These are phyloP conservation scores for Plectosphaerella cucumerina DNA, from an alignment of 2,329 filamentous ascomycete species.

Conservation along the genomic window DNA sequence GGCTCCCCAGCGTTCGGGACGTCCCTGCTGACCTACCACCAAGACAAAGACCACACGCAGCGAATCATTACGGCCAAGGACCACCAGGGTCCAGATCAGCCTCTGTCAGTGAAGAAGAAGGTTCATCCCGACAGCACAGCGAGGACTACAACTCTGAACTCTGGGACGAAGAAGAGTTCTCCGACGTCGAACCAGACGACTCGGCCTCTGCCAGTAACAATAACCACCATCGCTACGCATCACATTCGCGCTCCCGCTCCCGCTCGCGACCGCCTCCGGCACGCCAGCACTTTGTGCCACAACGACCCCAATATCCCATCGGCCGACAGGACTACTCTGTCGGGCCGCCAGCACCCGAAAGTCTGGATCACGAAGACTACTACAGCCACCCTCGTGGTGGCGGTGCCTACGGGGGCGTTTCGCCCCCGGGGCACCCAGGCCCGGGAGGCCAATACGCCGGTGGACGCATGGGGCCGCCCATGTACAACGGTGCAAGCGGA, in stretches of 20 bases:
- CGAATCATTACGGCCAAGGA: conserved; percentile 2
- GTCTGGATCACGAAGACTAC: conserved; percentile 64
- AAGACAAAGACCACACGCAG: conserved; percentile 2
- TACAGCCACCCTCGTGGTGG: conserved; percentile 15
- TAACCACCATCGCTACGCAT: conserved; percentile 14
- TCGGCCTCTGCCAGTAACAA: conserved; percentile 48
- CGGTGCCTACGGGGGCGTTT: conserved; percentile 27
- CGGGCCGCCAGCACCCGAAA: conserved; percentile 52
- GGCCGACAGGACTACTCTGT: conserved; percentile 31
- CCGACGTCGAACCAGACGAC: conserved; percentile 53
- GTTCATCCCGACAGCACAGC: conserved; percentile 28
- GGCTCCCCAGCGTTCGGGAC: not conserved
- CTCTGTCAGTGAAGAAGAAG: conserved; percentile 35
- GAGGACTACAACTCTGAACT: conserved; percentile 25
- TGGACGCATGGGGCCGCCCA: conserved; percentile 19
- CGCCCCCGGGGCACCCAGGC: too few species aligned
- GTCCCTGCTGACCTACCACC: not conserved
- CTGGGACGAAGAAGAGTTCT: conserved; percentile 33
- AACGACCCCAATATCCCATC: not conserved
- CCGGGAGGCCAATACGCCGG: conserved; percentile 22
- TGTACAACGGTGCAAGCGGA: conserved; percentile 17
- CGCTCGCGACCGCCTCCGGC: conserved; percentile 22
- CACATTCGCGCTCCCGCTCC: conserved; percentile 12
- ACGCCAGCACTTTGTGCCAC: conserved; percentile 13
- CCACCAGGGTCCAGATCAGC: conserved; percentile 22